Evolutionary conservation across 78 protist species (phyloP).

Genomic region (Dictyostelium purpureum): DNA sequence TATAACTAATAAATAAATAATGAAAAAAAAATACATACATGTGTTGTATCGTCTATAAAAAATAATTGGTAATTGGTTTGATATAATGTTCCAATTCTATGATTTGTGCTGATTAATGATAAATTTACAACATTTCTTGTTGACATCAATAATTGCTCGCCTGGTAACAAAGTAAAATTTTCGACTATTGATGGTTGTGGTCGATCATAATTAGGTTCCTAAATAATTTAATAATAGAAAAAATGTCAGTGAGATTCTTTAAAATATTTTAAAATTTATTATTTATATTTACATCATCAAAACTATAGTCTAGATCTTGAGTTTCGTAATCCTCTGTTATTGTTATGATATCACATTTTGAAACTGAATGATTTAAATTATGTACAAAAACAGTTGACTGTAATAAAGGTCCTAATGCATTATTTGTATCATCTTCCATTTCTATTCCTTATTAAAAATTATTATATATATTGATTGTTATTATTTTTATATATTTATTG

Average conservation of each 20-base stretch:
- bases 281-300: not conserved
- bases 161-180: slow-evolving; percentile 50
- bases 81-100: slow-evolving; percentile 61
- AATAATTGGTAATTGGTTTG: slow-evolving; percentile 68
- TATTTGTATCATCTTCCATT: not conserved
- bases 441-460: too few relatives aligned
- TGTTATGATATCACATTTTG: not conserved
- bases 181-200: slow-evolving; percentile 32
- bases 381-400: too few relatives aligned
- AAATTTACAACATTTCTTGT: slow-evolving; percentile 60
- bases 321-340: not conserved
- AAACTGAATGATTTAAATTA: not conserved
- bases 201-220: slow-evolving; percentile 24
- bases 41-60: slow-evolving; percentile 49
- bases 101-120: not conserved
- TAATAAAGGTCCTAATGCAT: not conserved
- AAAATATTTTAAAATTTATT: not conserved
- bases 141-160: slow-evolving; percentile 15
- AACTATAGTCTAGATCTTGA: slow-evolving; percentile 12
- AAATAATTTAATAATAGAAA: not conserved
- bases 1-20: not conserved
- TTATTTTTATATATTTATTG: too few relatives aligned
- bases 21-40: not conserved
- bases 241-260: not conserved
- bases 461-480: too few relatives aligned